Evolutionary conservation across 2,329 filamentous ascomycete species (phyloP).

Genomic region (Apiospora koreana): DNA sequence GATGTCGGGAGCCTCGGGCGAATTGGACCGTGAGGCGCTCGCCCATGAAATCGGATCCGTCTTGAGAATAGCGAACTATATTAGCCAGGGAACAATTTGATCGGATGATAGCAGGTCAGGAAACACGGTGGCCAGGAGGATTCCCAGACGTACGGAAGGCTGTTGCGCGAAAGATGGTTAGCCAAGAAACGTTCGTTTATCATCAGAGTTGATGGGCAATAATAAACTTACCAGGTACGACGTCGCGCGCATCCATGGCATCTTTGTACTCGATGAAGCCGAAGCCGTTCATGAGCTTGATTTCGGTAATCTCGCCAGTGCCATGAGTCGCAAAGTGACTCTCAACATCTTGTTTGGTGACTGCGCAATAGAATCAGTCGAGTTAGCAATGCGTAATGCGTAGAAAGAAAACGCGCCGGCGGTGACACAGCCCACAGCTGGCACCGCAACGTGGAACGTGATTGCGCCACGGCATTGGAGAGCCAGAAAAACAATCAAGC

Average conservation of each 20-base stretch:
- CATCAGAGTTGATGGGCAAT: constrained; percentile 24
- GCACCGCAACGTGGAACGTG: constrained; percentile 12
- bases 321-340: constrained; percentile 94
- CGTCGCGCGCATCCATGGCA: constrained; percentile 95
- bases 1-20: constrained; percentile 76
- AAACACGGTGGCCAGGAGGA: constrained; percentile 35
- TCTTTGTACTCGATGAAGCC: constrained; percentile 99
- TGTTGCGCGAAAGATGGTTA: constrained; percentile 32
- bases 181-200: constrained; percentile 16
- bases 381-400: constrained; percentile 3
- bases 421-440: neutral
- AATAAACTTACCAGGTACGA: constrained; percentile 81
- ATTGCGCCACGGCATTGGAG: neutral
- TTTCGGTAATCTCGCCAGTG: constrained; percentile 95
- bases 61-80: constrained; percentile 51
- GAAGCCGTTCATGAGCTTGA: constrained; percentile 99
- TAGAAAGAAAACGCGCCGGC: neutral
- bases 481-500: neutral
- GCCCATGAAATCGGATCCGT: constrained; percentile 98
- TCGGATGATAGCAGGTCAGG: constrained; percentile 23
- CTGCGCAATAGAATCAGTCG: constrained; percentile 19
- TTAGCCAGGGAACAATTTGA: constrained; percentile 37
- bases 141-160: constrained; percentile 60
- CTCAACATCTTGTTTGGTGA: constrained; percentile 94
- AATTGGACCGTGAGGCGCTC: constrained; percentile 98